phyloP scores from a whole-genome alignment of 164 flowering plant genomes.

The Vitis rupestris region DNA sequence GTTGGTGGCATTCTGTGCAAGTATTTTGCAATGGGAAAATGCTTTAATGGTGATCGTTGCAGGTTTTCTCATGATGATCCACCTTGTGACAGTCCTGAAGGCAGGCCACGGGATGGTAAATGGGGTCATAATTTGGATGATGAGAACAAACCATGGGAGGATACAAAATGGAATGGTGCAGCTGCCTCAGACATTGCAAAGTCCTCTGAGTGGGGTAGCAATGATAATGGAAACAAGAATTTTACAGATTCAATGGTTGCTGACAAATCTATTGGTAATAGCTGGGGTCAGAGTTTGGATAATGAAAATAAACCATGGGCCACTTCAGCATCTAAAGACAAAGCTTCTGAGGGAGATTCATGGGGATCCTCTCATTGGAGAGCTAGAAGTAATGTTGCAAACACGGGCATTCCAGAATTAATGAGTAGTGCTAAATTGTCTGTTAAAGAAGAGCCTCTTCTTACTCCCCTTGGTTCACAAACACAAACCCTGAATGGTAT shows the following conservation, averaged over 20 bases:
- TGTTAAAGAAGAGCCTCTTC: conserved; percentile 25
- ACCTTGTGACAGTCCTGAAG: too few species aligned
- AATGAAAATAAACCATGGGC: conserved; percentile 13
- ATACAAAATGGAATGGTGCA: too few species aligned
- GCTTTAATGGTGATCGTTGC: conserved; percentile 11
- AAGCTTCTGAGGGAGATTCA: conserved; percentile 13
- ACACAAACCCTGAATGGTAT: conserved; percentile 15
- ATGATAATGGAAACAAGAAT: not conserved
- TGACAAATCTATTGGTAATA: conserved; percentile 6
- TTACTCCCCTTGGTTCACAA: conserved; percentile 16
- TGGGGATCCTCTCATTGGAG: conserved; percentile 15
- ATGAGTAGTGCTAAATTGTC: conserved; percentile 23
- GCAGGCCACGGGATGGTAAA: too few species aligned
- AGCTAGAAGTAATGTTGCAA: conserved; percentile 15
- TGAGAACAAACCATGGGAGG: too few species aligned
- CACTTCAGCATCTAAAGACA: conserved; percentile 11
- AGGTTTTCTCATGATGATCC: too few species aligned
- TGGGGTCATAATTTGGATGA: too few species aligned
- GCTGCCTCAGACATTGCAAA: too few species aligned
- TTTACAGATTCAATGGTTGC: not conserved
- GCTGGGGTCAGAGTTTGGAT: conserved; percentile 22
- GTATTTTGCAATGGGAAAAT: too few species aligned
- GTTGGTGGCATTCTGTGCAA: too few species aligned
- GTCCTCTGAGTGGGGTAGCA: too few species aligned
- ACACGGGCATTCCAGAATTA: conserved; percentile 12